Conservation (phyloP, 2,329 filamentous ascomycete species). For the Elsinoe necatrix region DNA sequence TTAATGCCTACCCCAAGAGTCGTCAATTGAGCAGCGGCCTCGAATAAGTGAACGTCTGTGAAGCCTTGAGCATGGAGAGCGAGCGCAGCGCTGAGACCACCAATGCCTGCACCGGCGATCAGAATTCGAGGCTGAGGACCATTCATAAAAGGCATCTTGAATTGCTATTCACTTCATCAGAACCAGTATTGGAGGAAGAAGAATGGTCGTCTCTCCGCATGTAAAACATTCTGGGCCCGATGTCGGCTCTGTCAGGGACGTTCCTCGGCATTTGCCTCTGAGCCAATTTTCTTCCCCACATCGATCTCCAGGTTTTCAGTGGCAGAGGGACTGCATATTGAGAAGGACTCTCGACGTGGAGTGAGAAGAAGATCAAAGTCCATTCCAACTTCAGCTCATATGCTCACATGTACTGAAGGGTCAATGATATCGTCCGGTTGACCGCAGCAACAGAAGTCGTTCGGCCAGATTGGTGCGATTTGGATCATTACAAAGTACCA, state of each 20-base stretch:
- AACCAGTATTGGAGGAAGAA: background rate
- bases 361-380: no score
- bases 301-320: background rate
- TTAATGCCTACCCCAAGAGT: constrained; percentile 42
- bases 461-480: no score
- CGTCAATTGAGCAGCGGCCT: constrained; percentile 35
- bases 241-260: constrained; percentile 9
- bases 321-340: no score
- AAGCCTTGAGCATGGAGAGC: constrained; percentile 47
- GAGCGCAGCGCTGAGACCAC: constrained; percentile 48
- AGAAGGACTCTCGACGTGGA: no score
- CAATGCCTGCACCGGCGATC: constrained; percentile 43
- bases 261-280: constrained; percentile 10
- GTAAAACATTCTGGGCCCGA: constrained; percentile 8
- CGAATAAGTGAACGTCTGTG: constrained; percentile 38
- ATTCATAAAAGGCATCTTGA: constrained; percentile 15
- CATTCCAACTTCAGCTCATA: no score
- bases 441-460: no score
- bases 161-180: background rate
- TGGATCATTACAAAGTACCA: no score
- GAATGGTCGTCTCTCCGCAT: background rate
- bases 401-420: no score
- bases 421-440: no score
- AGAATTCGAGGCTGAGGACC: constrained; percentile 27
- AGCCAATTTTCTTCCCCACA: constrained; percentile 8